Evolutionary conservation across 1,284 basidiomycete species (phyloP).

Genomic region (Moniliella sp.): DNA sequence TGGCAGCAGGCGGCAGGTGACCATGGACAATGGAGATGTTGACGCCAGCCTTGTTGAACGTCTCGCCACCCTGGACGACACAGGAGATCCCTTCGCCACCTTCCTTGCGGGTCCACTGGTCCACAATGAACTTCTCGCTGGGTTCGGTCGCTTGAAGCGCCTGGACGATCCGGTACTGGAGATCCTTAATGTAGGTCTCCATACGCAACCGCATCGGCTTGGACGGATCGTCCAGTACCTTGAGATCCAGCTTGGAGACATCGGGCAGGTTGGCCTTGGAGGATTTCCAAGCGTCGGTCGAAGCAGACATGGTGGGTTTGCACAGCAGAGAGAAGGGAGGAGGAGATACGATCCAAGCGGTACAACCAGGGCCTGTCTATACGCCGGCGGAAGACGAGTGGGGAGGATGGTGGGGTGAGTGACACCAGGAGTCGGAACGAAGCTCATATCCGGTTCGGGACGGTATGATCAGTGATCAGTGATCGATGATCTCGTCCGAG

Average conservation of each 20-base stretch:
- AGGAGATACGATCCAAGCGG: too few species aligned
- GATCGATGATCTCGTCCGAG: too few species aligned
- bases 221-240: constrained; percentile 10
- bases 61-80: constrained; percentile 51
- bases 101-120: constrained; percentile 60
- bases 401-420: too few species aligned
- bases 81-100: constrained; percentile 74
- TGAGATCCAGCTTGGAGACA: constrained; percentile 16
- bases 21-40: constrained; percentile 86
- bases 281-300: too few species aligned
- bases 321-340: too few species aligned
- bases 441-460: too few species aligned
- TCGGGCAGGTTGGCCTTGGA: too few species aligned
- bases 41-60: constrained; percentile 88
- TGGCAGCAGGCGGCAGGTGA: constrained; percentile 59
- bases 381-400: too few species aligned
- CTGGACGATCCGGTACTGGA: constrained; percentile 63
- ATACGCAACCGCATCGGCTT: constrained; percentile 46
- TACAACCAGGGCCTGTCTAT: too few species aligned
- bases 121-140: constrained; percentile 49
- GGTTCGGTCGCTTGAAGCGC: constrained; percentile 62
- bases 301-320: too few species aligned
- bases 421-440: too few species aligned
- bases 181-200: constrained; percentile 52
- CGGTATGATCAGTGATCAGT: too few species aligned